phyloP scores from a whole-genome alignment of 805 yeast species.

The Teunomyces cretensis region DNA sequence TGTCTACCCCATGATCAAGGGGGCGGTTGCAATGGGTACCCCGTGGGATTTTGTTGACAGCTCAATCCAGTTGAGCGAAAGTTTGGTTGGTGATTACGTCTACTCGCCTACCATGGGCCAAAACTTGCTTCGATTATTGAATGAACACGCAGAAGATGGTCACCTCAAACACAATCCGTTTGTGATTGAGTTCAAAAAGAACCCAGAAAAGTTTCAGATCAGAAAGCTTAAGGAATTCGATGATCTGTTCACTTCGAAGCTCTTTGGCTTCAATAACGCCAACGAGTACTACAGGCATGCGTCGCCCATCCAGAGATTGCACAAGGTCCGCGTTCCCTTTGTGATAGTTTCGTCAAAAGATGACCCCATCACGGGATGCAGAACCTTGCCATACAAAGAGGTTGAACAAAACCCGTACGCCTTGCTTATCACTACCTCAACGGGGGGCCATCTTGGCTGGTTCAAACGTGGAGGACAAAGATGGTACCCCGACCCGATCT shows the following conservation, averaged over 20 bases:
- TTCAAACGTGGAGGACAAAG: slow-evolving; percentile 30
- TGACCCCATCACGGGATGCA: slow-evolving; percentile 63
- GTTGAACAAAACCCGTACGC: slow-evolving; percentile 57
- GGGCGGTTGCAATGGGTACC: slow-evolving; percentile 59
- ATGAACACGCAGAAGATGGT: slow-evolving; percentile 28
- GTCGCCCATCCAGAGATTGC: slow-evolving; percentile 56
- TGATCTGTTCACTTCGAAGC: slow-evolving; percentile 55
- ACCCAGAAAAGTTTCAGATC: slow-evolving; percentile 32
- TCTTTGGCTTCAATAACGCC: slow-evolving; percentile 63
- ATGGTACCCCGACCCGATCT: slow-evolving; percentile 41
- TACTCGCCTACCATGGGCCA: slow-evolving; percentile 45
- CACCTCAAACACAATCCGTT: slow-evolving; percentile 21
- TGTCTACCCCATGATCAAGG: slow-evolving; percentile 49
- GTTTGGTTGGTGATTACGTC: slow-evolving; percentile 36
- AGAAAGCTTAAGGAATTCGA: slow-evolving; percentile 58
- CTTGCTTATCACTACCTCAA: slow-evolving; percentile 53
- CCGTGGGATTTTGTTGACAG: slow-evolving; percentile 75
- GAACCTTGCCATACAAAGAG: slow-evolving; percentile 52
- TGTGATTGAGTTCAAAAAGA: slow-evolving; percentile 24
- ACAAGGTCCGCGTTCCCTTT: slow-evolving; percentile 59
- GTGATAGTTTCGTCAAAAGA: slow-evolving; percentile 60
- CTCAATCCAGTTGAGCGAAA: slow-evolving; percentile 40
- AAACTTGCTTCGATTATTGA: slow-evolving; percentile 33
- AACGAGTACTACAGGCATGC: slow-evolving; percentile 65
- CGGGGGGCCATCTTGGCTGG: slow-evolving; percentile 74